Evolutionary conservation across 75 land plant genomes (phyloP).

Genomic region (Isoetes taiwanensis): DNA sequence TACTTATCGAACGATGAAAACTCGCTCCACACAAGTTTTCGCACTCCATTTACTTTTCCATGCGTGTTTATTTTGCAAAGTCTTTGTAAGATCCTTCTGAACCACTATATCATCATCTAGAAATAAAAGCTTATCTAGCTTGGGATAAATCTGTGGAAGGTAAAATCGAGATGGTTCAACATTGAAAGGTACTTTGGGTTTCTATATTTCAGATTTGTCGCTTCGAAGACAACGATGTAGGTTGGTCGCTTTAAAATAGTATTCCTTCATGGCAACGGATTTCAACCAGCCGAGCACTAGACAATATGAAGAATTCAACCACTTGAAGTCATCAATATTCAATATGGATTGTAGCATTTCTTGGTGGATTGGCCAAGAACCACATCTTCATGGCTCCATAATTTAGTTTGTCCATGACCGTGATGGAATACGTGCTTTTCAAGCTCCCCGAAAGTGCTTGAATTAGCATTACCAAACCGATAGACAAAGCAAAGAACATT

Average conservation of each 20-base stretch:
- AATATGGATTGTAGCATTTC: slow-evolving; percentile 39
- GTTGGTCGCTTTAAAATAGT: slow-evolving; percentile 5
- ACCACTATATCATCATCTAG: slow-evolving; percentile 7
- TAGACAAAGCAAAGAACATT: too few relatives aligned
- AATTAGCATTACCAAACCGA: too few relatives aligned
- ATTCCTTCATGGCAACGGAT: neutral
- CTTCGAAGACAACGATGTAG: slow-evolving; percentile 6
- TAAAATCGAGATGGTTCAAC: slow-evolving; percentile 28
- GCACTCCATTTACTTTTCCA: slow-evolving; percentile 1
- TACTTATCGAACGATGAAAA: slow-evolving; percentile 8
- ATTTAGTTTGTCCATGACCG: slow-evolving; percentile 61
- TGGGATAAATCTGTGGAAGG: slow-evolving; percentile 4
- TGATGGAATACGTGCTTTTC: slow-evolving; percentile 54
- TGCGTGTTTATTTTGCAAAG: neutral
- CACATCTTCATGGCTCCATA: slow-evolving; percentile 54
- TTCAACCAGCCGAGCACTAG: slow-evolving; percentile 19
- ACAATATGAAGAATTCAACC: slow-evolving; percentile 25
- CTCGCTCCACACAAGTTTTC: neutral
- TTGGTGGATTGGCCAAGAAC: slow-evolving; percentile 53
- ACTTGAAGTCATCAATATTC: slow-evolving; percentile 40
- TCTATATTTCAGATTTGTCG: neutral
- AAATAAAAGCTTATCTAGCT: slow-evolving; percentile 1
- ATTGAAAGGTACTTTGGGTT: slow-evolving; percentile 8
- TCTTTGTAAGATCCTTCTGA: neutral
- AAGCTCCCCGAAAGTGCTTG: slow-evolving; percentile 21